phyloP scores from a whole-genome alignment of 169 alveolate genomes.

The Plasmodium knowlesi region DNA sequence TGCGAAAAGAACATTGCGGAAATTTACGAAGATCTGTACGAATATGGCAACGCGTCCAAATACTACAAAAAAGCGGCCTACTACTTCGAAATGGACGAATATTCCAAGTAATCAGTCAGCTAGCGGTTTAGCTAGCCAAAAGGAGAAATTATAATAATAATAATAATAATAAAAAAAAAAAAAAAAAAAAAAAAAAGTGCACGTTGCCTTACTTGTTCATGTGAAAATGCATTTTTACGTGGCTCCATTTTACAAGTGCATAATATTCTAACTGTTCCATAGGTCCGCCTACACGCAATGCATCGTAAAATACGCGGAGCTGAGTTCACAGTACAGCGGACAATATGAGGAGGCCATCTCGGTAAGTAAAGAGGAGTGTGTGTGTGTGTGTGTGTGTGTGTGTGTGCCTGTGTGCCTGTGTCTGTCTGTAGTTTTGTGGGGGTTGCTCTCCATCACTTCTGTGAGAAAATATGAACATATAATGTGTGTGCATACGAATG shows the following conservation, averaged over 20 bases:
- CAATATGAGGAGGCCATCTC: constrained; percentile 74
- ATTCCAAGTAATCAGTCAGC: constrained; percentile 23
- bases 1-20: constrained; percentile 70
- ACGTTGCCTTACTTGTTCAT: neutral
- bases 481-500: neutral
- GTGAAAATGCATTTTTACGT: neutral
- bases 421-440: no score
- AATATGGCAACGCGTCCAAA: constrained; percentile 48
- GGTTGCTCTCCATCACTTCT: neutral
- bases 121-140: neutral
- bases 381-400: no score
- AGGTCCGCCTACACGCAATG: constrained; percentile 72
- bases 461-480: neutral
- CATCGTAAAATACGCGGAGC: constrained; percentile 75
- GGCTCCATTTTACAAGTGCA: neutral
- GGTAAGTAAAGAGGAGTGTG: constrained; percentile 10
- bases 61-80: constrained; percentile 77
- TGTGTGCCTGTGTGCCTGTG: no score
- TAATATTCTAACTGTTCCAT: neutral
- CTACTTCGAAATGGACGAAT: constrained; percentile 78
- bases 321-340: constrained; percentile 55
- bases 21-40: constrained; percentile 60
- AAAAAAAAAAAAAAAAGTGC: constrained; percentile 7
- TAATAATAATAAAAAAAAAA: no score
- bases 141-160: no score